A percentile compares a stretch with the other conserved stretches of the same genome.
Evolutionary conservation across 129 eudicot species (phyloP).

Genomic region (Cynara cardunculus): DNA sequence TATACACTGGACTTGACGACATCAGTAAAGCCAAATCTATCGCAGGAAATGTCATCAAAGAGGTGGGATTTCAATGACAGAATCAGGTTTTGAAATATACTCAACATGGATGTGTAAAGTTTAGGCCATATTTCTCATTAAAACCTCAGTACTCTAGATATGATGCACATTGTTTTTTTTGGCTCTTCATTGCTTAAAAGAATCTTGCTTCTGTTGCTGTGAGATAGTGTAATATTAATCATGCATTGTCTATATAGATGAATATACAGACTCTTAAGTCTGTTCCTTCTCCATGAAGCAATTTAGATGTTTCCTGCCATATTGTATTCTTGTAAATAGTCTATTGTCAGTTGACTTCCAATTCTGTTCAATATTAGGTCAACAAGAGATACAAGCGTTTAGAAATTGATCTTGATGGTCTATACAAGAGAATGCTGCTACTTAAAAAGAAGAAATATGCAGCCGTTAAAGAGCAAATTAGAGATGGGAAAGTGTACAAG

Average conservation of each 20-base stretch:
- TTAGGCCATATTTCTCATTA: neutral
- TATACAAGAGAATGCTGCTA: conserved; percentile 95
- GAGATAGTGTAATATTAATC: neutral
- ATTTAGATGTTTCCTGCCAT: neutral
- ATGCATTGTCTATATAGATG: neutral
- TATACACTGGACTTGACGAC: conserved; percentile 91
- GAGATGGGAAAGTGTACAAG: conserved; percentile 70
- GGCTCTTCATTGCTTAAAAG: neutral
- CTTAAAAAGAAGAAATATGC: conserved; percentile 99
- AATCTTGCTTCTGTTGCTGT: neutral
- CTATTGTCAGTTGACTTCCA: neutral
- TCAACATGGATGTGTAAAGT: neutral
- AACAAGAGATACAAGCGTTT: conserved; percentile 89
- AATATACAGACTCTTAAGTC: neutral
- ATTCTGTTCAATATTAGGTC: conserved; percentile 47
- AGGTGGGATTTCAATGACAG: conserved; percentile 47
- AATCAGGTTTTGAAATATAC: neutral
- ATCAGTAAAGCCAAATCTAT: conserved; percentile 70
- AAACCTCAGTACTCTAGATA: neutral
- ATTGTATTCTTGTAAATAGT: neutral
- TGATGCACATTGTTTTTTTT: neutral
- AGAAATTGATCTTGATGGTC: conserved; percentile 97
- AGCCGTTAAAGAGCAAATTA: conserved; percentile 87
- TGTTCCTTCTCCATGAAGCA: neutral
- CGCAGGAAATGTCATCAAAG: conserved; percentile 85